Evolutionary conservation across 2,329 filamentous ascomycete genomes (phyloP).

Genomic region (Calonectria naviculata): DNA sequence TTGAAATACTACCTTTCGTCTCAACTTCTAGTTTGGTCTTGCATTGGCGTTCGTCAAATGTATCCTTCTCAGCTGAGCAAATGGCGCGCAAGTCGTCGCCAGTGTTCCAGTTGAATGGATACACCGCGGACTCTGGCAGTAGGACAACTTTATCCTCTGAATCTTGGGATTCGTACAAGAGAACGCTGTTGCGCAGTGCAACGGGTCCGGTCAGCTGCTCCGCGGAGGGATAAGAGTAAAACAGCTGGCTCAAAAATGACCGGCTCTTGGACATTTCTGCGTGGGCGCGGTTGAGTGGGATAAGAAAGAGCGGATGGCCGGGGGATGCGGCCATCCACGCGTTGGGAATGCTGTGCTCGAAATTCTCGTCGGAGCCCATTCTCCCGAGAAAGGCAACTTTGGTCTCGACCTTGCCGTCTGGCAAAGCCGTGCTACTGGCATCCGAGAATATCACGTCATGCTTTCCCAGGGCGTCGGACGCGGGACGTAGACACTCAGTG

Average conservation of each 20-base stretch:
- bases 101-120: constrained; percentile 39
- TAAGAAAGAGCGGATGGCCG: constrained; percentile 47
- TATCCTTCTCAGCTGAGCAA: constrained; percentile 34
- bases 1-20: constrained; percentile 34
- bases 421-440: background rate
- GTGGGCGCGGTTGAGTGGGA: constrained; percentile 33
- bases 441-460: constrained; percentile 29
- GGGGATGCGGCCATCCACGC: constrained; percentile 51
- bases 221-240: constrained; percentile 14
- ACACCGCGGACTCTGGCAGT: constrained; percentile 35
- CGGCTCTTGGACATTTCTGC: constrained; percentile 18
- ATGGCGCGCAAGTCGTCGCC: constrained; percentile 20
- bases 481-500: constrained; percentile 44
- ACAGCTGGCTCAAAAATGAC: background rate
- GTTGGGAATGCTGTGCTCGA: constrained; percentile 48
- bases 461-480: constrained; percentile 35
- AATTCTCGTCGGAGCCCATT: constrained; percentile 44
- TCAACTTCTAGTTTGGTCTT: constrained; percentile 31
- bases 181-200: constrained; percentile 21
- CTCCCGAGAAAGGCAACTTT: constrained; percentile 43
- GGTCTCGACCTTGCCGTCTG: background rate
- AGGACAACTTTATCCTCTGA: constrained; percentile 30
- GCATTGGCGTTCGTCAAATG: constrained; percentile 31
- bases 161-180: constrained; percentile 6
- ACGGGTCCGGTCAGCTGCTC: constrained; percentile 31